Conservation (phyloP, 169 alveolate species). For the Plasmodium ovale region DNA sequence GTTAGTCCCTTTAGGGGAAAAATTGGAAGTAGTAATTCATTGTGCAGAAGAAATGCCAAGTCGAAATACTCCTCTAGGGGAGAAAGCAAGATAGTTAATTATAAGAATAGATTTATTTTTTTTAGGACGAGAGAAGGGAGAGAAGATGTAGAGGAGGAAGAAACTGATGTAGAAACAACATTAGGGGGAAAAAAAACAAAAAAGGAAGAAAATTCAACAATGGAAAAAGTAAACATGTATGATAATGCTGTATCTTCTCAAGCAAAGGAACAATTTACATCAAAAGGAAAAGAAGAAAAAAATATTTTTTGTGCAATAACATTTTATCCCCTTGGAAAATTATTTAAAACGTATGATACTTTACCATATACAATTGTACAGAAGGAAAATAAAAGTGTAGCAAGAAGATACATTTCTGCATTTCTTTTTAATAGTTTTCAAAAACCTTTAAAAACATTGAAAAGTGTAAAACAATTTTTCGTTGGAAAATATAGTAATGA, state of each 20-base stretch:
- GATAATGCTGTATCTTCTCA: too few relatives aligned
- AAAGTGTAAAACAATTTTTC: conserved; percentile 65
- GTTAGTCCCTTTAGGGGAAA: neutral
- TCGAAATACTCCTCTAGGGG: neutral
- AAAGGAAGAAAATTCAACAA: too few relatives aligned
- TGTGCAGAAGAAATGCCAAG: conserved; percentile 22
- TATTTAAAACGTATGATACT: conserved; percentile 5
- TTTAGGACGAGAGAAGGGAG: conserved; percentile 9
- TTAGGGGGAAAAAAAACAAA: too few relatives aligned
- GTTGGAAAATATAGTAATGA: conserved; percentile 8
- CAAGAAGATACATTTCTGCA: conserved; percentile 6
- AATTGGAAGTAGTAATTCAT: conserved; percentile 2
- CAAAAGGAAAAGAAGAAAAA: neutral
- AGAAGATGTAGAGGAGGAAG: neutral
- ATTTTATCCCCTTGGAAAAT: conserved; percentile 7
- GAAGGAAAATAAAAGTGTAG: neutral
- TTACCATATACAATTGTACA: neutral
- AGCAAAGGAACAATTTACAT: neutral
- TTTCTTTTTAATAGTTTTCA: conserved; percentile 25
- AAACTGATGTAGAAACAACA: too few relatives aligned
- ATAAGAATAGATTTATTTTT: conserved; percentile 6
- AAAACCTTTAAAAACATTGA: conserved; percentile 39
- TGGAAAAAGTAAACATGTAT: neutral
- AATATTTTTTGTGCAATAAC: neutral
- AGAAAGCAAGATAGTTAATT: conserved; percentile 15